Evolutionary conservation across 805 yeast genomes (phyloP).

Genomic region (Maudiozyma serrabonitensis): DNA sequence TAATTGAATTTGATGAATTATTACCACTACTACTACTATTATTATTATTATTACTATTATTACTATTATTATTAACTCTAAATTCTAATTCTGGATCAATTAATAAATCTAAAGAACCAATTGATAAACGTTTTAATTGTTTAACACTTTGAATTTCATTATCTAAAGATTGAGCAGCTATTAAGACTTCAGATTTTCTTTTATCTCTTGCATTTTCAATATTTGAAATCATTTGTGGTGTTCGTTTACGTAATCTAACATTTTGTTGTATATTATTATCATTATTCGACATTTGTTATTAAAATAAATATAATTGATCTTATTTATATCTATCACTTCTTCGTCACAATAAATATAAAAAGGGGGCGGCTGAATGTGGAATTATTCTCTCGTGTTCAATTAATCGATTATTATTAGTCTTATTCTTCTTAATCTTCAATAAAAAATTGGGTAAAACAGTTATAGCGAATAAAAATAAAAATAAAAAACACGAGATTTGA

Average conservation of each 20-base stretch:
- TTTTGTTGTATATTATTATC: no score
- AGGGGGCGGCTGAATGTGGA: no score
- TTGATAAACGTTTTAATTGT: conserved; percentile 62
- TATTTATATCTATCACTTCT: no score
- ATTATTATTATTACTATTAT: conserved; percentile 5
- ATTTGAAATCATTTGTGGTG: neutral
- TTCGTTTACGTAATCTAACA: conserved; percentile 2
- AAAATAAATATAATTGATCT: no score
- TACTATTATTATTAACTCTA: conserved; percentile 22
- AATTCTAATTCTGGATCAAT: conserved; percentile 67
- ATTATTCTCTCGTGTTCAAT: no score
- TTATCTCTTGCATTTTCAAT: conserved; percentile 15
- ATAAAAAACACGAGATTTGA: no score
- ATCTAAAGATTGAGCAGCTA: conserved; percentile 70
- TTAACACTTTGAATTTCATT: conserved; percentile 65
- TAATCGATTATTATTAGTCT: no score
- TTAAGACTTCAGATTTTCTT: conserved; percentile 37
- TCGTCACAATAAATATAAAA: no score
- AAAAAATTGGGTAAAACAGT: no score
- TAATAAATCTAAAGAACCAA: conserved; percentile 43
- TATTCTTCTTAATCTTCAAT: no score
- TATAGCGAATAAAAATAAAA: no score
- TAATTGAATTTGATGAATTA: neutral
- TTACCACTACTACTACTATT: conserved; percentile 1
- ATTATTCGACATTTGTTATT: no score